Percentiles rank a stretch among this genome's conserved stretches.
phyloP scores from a whole-genome alignment of 768 basidiomycete genomes.

The Boletus rubropictus region DNA sequence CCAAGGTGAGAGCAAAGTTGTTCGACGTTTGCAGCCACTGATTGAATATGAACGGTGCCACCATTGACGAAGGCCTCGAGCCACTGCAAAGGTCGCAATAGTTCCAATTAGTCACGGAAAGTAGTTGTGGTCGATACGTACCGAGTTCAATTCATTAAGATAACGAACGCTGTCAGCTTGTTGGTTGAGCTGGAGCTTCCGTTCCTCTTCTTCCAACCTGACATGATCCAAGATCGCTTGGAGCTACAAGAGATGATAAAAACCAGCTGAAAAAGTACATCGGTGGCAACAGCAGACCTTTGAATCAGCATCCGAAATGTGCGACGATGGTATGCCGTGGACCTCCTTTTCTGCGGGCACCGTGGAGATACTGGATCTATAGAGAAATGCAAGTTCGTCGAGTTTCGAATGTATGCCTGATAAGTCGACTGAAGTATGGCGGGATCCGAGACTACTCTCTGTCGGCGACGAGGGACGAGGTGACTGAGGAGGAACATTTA shows the following conservation, averaged over 20 bases:
- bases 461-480: neutral
- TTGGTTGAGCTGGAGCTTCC: conserved; percentile 49
- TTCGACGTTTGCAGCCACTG: conserved; percentile 54
- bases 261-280: neutral
- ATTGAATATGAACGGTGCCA: conserved; percentile 66
- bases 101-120: neutral
- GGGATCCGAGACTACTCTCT: neutral
- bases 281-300: conserved; percentile 12
- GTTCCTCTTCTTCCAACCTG: conserved; percentile 43
- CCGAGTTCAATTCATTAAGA: conserved; percentile 70
- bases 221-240: conserved; percentile 45
- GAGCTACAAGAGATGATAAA: conserved; percentile 25
- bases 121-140: conserved; percentile 28
- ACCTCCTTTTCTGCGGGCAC: neutral
- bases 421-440: conserved; percentile 14
- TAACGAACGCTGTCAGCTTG: conserved; percentile 74
- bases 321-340: neutral
- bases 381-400: conserved; percentile 31
- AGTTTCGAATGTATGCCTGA: conserved; percentile 34
- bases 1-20: conserved; percentile 54
- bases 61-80: conserved; percentile 77
- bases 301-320: conserved; percentile 3
- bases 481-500: conserved; percentile 13
- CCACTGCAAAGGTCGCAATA: conserved; percentile 45
- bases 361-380: conserved; percentile 2